Base-by-base conservation (phyloP, 371 early-diverging fungal species). In the Haplosporangium sp. region DNA sequence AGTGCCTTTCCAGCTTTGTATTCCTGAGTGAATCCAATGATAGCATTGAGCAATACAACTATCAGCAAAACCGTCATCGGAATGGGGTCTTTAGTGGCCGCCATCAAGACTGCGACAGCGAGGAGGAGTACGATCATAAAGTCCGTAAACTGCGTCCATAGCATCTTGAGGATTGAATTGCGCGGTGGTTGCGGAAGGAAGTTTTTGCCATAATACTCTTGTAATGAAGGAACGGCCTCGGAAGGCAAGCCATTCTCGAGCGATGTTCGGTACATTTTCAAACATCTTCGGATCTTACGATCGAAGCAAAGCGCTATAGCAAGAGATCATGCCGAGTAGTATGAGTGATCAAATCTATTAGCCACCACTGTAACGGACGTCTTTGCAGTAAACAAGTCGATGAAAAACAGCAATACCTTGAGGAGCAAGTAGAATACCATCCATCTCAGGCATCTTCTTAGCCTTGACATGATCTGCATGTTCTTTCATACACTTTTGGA, bases 71-170 rank as follows among this genome's bases (percentile, higher is more conserved):
- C 92, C 18, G 84, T 74, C 73, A 87, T 84, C 16, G 90, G 86
- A 69, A 94, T 90, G 69, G 85, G 90, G 46, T 93, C 93, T 60
- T 88, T 86, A 52, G 90, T 87, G 21, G 91, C 93, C 16, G 92
- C 90, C 60, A 93, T 89, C 13, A 95, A 85, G 60, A 95, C 87
- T 8, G 95, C 92, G 7, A 88, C 95, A n/a, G 88, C 76, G 50
- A 91, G 72, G 23, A 94, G 84, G 51, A 97, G 88, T 42, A 97
- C 62, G 29, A 96, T 90, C 92, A 97, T 97, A 73, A 95, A 91
- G 69, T 97, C 96, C 5, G 93, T 92, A 18, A 97, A 60, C 81
- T 97, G 97, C 42, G 74, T 82, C 86, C 90, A 89, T 6, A 96
- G 74, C 88, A 97, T 95, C 69, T 83, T 90, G 72, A 91, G 70